Conservation (phyloP, 2,329 filamentous ascomycete species). For the Amauroascus niger region DNA sequence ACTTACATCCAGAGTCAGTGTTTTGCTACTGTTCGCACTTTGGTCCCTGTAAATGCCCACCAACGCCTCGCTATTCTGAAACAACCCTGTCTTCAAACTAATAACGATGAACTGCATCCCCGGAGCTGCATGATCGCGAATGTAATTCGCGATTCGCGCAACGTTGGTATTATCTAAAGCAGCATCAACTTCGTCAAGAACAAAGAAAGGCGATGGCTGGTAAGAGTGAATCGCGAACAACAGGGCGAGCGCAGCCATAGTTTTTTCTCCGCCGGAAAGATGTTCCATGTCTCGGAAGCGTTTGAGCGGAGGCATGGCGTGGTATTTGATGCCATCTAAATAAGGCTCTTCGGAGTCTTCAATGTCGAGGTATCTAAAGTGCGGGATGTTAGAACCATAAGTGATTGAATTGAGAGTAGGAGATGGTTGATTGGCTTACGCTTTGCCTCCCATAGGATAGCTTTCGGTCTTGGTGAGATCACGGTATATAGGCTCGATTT, state of each 20-base stretch:
- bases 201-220: slow-evolving; percentile 93
- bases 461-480: slow-evolving; percentile 82
- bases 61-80: slow-evolving; percentile 91
- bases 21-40: slow-evolving; percentile 80
- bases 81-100: slow-evolving; percentile 85
- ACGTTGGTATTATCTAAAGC: slow-evolving; percentile 98
- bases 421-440: slow-evolving; percentile 36
- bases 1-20: slow-evolving; percentile 90
- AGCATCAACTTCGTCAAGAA: slow-evolving; percentile 94
- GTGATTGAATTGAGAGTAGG: background rate
- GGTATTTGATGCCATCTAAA: slow-evolving; percentile 91
- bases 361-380: slow-evolving; percentile 68
- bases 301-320: slow-evolving; percentile 96
- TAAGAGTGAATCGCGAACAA: slow-evolving; percentile 95
- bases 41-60: slow-evolving; percentile 96
- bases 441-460: slow-evolving; percentile 84
- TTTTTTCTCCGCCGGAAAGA: slow-evolving; percentile 93
- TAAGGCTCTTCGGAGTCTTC: slow-evolving; percentile 96
- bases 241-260: slow-evolving; percentile 92
- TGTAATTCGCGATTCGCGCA: slow-evolving; percentile 91
- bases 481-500: slow-evolving; percentile 88
- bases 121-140: slow-evolving; percentile 82
- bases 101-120: slow-evolving; percentile 99
- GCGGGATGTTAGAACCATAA: background rate
- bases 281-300: slow-evolving; percentile 99